Evolutionary conservation across 2,329 filamentous ascomycete species (phyloP).

Genomic region (Myriangium duriaei): DNA sequence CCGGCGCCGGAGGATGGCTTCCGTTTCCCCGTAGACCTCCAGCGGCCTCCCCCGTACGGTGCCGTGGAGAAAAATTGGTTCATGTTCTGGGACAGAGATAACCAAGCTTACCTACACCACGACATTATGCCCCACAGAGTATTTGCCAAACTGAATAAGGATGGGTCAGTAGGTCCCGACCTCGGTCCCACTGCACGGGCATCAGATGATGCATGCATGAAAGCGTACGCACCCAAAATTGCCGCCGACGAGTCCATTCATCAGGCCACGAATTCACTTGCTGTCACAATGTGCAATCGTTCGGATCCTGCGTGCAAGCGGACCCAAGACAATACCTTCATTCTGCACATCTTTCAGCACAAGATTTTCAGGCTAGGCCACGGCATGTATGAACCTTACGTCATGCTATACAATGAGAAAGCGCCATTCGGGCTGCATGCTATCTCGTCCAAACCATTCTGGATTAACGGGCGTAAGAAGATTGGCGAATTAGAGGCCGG

Average conservation of each 20-base stretch:
- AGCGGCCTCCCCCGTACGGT: conserved; percentile 34
- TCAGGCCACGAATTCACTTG: conserved; percentile 47
- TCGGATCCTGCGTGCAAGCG: conserved; percentile 33
- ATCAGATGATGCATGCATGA: conserved; percentile 36
- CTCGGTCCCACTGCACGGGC: conserved; percentile 27
- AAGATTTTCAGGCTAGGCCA: conserved; percentile 40
- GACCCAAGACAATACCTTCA: conserved; percentile 39
- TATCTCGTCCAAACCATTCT: conserved; percentile 39
- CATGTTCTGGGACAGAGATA: conserved; percentile 43
- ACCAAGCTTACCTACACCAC: conserved; percentile 40
- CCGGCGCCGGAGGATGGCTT: conserved; percentile 32
- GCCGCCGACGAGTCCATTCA: conserved; percentile 37
- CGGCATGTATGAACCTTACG: conserved; percentile 43
- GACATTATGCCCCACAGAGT: conserved; percentile 38
- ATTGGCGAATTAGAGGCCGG: conserved; percentile 17
- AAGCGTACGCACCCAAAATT: conserved; percentile 32
- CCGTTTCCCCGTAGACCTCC: conserved; percentile 36
- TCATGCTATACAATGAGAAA: conserved; percentile 37
- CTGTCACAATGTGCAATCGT: conserved; percentile 42
- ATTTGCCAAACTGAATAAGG: conserved; percentile 34
- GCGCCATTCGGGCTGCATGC: conserved; percentile 40
- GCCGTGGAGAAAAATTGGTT: conserved; percentile 51
- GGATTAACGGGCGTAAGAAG: conserved; percentile 40
- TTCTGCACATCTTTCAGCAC: conserved; percentile 44
- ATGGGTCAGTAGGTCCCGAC: conserved; percentile 38